Base-by-base conservation (phyloP, 2,329 filamentous ascomycete genomes). In the Botryosphaeria dothidea region DNA sequence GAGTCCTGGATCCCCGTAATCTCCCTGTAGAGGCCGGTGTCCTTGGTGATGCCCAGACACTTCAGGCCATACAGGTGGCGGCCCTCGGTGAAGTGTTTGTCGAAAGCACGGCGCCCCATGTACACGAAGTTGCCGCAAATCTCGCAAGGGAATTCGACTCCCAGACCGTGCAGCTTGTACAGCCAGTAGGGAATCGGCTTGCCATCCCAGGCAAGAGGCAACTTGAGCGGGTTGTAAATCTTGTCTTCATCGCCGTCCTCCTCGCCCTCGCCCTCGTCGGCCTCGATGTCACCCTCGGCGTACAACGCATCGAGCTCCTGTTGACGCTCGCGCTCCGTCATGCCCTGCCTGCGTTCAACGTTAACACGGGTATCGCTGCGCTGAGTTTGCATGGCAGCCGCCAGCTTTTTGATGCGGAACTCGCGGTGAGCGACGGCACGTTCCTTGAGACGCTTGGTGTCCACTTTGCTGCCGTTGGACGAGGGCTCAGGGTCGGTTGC, bases 81-180 rank as follows among this genome's bases (percentile, higher is more conserved):
- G 8, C 92, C 89, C 78, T 99, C 95, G 70, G 93, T 96, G 81
- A 99, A 99, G 77, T 99, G 95, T 83, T 99, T 99, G 76, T 99
- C 95, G 72, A 97, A 99, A 1, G 93, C 93, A 57, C 95, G 88
- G 25, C 95, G 86, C 17, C 95, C 95, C 91, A 97, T 97, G 81
- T 98, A 98, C n/a, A 97, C 93, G 73, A 93, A 97, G 78, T 98
- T 98, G 64, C 95, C 95, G 38, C 61, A 64, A 65, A 99, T 92
- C 76, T 99, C 94, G 82, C 95, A 99, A 0, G 91, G 85, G 70
- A 97, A 97, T 72, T 99, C 95, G 13, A 97, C 93, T 8, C 95
- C 95, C 27, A 99, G 82, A 1, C 95, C 95, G 74, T 99, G 95
- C 17, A 99, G 85, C 71, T 97, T 95, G 84, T 98, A 99, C 17